Evolutionary conservation across 169 alveolate species (phyloP).

Genomic region (Hepatocystis sp.): DNA sequence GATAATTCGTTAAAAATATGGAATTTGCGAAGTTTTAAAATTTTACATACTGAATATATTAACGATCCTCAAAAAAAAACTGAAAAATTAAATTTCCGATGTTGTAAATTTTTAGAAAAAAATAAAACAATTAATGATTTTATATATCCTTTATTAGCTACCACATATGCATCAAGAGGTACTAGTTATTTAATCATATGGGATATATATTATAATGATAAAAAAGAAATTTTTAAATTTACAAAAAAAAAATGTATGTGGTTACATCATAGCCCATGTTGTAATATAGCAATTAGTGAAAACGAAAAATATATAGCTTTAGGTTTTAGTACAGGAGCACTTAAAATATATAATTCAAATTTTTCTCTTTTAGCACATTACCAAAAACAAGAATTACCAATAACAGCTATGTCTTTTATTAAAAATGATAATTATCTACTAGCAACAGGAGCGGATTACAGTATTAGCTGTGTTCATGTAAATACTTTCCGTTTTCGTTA

Average conservation of each 20-base stretch:
- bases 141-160: slow-evolving; percentile 22
- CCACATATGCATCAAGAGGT: slow-evolving; percentile 60
- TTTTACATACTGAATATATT: slow-evolving; percentile 61
- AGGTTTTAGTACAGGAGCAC: slow-evolving; percentile 76
- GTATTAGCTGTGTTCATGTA: slow-evolving; percentile 39
- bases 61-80: slow-evolving; percentile 33
- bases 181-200: slow-evolving; percentile 59
- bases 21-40: slow-evolving; percentile 36
- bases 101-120: slow-evolving; percentile 64
- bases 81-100: slow-evolving; percentile 68
- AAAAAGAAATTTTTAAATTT: slow-evolving; percentile 47
- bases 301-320: slow-evolving; percentile 67
- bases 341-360: slow-evolving; percentile 37
- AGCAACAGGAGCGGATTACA: slow-evolving; percentile 75
- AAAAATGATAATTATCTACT: slow-evolving; percentile 46
- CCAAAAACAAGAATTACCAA: slow-evolving; percentile 71
- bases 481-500: slow-evolving; percentile 31
- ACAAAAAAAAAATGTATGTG: slow-evolving; percentile 33
- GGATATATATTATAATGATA: slow-evolving; percentile 30
- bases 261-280: slow-evolving; percentile 71
- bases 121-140: slow-evolving; percentile 7
- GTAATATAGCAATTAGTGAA: slow-evolving; percentile 58
- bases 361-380: slow-evolving; percentile 62
- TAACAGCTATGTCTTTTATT: slow-evolving; percentile 71
- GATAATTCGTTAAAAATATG: slow-evolving; percentile 71